Base-by-base conservation (phyloP, 1,139 yeast genomes). In the Pichia sp. region DNA sequence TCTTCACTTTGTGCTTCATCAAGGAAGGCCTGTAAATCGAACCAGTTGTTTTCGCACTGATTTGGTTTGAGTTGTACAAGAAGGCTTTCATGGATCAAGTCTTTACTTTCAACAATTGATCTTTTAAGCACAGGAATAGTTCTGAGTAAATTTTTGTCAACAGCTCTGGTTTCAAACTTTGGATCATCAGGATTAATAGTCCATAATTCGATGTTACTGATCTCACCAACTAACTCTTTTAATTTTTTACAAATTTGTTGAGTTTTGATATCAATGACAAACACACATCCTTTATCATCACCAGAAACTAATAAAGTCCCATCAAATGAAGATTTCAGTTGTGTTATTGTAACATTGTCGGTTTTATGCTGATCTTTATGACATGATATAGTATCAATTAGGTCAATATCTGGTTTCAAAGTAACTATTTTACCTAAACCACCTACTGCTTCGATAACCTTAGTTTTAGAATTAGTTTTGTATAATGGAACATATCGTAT, bases 251-350 rank as follows among this genome's bases (percentile, higher is more conserved):
- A 66, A 18, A 84, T 79, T 63, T 91, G 97, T 53, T 77, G 76
- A 2, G 96, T 81, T 6, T 77, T 75, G 8, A 83, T 68, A 58
- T 89, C 96, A 54, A 84, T 72, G 0, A 81, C 72, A 39, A 73
- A 72, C 1, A 85, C 76, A 30, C 74, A 68, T 1, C 97, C 97
- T 17, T 58, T 57, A 0, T 69, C 62, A 56, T 85, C 95, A 19
- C 96, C 97, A 9, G 89, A 76, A 2, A 84, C 65, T 9, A 91
- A 55, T 34, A 67, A 60, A 19, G 89, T 77, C 3, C 93, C 96
- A 56, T 91, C 97, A 54, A 83, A 66, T 1, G 89, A 79, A 3
- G 85, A 60, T 2, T 66, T 66, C 41, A 88, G 49, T 25, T 74
- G 64, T 0, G 84, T 72, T 5, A 82, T 74, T 3, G 55, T 45